Conservation (phyloP, 306 rosid genomes). For the Vigna radiata region DNA sequence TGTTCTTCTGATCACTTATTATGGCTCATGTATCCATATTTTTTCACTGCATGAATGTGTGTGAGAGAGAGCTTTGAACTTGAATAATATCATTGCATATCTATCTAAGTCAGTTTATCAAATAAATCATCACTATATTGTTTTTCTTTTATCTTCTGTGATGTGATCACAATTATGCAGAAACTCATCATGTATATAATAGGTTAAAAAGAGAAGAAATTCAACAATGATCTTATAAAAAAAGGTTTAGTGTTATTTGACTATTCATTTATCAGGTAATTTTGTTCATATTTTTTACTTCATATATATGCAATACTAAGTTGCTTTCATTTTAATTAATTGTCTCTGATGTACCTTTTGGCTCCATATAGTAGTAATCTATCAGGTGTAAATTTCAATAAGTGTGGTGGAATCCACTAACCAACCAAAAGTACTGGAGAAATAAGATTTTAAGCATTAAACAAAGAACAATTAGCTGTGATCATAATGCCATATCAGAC, state of each 20-base stretch:
- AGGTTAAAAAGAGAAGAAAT: not conserved
- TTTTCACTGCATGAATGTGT: too few species aligned
- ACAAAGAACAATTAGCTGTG: not conserved
- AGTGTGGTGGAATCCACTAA: conserved; percentile 7
- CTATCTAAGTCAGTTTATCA: conserved; percentile 38
- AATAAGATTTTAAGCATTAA: not conserved
- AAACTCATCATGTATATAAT: not conserved
- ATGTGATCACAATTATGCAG: not conserved
- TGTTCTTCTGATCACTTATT: conserved; percentile 34
- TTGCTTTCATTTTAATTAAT: not conserved
- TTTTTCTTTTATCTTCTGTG: not conserved
- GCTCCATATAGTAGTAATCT: not conserved
- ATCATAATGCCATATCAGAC: not conserved
- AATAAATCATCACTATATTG: conserved; percentile 10
- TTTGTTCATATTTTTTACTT: too few species aligned
- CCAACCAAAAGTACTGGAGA: not conserved
- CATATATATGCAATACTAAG: not conserved
- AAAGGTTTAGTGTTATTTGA: too few species aligned
- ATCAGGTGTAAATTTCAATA: not conserved
- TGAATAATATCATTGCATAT: conserved; percentile 29
- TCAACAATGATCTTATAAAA: not conserved
- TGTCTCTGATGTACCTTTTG: not conserved
- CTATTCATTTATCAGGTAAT: too few species aligned
- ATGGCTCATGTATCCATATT: conserved; percentile 21
- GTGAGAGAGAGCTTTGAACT: not conserved